Evolutionary conservation across 2,329 filamentous ascomycete genomes (phyloP).

Genomic region (Intubia oerlemansii): DNA sequence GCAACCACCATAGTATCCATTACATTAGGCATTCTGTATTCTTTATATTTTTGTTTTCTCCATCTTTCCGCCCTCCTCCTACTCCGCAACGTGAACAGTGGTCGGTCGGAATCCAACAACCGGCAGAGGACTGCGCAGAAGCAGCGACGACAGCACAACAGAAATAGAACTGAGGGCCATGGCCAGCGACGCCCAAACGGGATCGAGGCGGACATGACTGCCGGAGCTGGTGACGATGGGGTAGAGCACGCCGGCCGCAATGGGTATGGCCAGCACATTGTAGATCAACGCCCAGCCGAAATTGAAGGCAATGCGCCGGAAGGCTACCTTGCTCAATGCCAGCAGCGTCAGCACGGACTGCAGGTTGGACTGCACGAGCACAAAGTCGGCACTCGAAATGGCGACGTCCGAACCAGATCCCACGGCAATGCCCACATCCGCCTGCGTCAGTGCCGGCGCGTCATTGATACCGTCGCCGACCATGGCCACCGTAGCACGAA

Average conservation of each 20-base stretch:
- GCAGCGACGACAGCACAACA: conserved; percentile 64
- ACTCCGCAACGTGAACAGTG: too few species aligned
- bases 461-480: conserved; percentile 84
- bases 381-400: conserved; percentile 61
- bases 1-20: too few species aligned
- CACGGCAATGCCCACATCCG: conserved; percentile 70
- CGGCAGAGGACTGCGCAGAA: conserved; percentile 32
- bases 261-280: conserved; percentile 55
- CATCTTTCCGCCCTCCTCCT: too few species aligned
- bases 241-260: conserved; percentile 65
- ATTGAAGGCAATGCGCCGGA: conserved; percentile 62
- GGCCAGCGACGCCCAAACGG: conserved; percentile 72
- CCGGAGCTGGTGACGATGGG: conserved; percentile 23
- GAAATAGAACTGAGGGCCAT: conserved; percentile 89
- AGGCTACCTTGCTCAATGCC: conserved; percentile 47
- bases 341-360: conserved; percentile 51
- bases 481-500: conserved; percentile 51
- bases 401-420: conserved; percentile 70
- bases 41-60: too few species aligned
- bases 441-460: conserved; percentile 56
- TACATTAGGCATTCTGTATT: too few species aligned
- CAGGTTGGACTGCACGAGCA: conserved; percentile 50
- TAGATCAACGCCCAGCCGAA: conserved; percentile 74
- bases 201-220: conserved; percentile 43
- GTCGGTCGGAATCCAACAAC: conserved; percentile 24